These are phyloP conservation scores for Platismatia glauca DNA, from an alignment of 495 filamentous ascomycete genomes.

Conservation along the genomic window DNA sequence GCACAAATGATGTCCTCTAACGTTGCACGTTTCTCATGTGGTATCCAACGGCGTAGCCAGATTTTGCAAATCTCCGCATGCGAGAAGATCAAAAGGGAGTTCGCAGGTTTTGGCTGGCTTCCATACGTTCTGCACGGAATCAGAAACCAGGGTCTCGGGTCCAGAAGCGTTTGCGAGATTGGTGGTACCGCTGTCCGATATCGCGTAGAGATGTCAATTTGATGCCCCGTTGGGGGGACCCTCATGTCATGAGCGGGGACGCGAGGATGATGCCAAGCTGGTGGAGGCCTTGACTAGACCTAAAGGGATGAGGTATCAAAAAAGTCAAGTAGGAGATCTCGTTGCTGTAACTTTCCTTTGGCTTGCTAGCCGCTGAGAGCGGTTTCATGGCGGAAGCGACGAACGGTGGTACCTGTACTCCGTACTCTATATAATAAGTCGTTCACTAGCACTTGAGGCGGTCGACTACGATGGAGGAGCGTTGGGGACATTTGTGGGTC, in stretches of 20 bases:
- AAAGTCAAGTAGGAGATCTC: not conserved
- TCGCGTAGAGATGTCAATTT: not conserved
- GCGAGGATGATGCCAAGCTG: not conserved
- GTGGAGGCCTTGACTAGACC: not conserved
- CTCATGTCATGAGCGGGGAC: not conserved
- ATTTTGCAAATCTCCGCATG: not conserved
- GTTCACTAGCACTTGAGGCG: not conserved
- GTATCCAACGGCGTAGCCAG: conserved; percentile 7
- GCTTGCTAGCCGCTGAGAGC: not conserved
- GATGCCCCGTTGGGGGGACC: not conserved
- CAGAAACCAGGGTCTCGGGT: not conserved
- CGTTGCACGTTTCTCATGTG: not conserved
- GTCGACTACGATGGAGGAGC: conserved; percentile 9
- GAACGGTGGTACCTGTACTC: not conserved
- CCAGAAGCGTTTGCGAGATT: not conserved
- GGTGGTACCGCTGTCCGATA: not conserved
- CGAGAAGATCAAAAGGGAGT: not conserved
- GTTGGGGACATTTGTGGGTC: conserved; percentile 12
- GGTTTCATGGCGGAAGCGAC: not conserved
- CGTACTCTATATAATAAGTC: not conserved
- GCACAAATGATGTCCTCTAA: not conserved
- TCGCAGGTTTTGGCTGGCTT: not conserved
- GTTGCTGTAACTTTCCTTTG: not conserved
- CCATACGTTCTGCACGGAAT: not conserved
- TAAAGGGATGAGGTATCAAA: too few species aligned